Evolutionary conservation across 805 yeast genomes (phyloP).

Genomic region (Cyberlindnera suaveolens): DNA sequence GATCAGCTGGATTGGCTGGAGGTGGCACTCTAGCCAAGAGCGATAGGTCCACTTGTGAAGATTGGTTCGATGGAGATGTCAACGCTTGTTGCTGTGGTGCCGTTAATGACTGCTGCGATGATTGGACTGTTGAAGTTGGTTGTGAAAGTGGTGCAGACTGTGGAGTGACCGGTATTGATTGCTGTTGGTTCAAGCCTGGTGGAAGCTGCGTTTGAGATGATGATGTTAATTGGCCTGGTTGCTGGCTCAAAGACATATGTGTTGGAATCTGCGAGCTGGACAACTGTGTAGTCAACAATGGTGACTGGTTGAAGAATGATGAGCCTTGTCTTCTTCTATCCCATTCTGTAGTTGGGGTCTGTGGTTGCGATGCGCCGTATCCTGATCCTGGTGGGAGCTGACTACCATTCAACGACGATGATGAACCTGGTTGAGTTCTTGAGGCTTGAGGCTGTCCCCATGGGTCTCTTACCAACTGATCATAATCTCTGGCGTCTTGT

Average conservation of each 20-base stretch:
- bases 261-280: conserved; percentile 20
- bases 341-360: conserved; percentile 38
- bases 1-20: conserved; percentile 97
- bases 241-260: conserved; percentile 15
- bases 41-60: conserved; percentile 54
- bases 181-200: conserved; percentile 1
- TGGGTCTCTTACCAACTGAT: conserved; percentile 39
- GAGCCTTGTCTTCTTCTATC: conserved; percentile 50
- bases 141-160: conserved; percentile 4
- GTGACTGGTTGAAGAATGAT: conserved; percentile 38
- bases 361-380: conserved; percentile 28
- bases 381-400: conserved; percentile 7
- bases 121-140: conserved; percentile 4
- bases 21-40: conserved; percentile 77
- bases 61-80: conserved; percentile 5
- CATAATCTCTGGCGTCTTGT: conserved; percentile 33
- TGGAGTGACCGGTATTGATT: conserved; percentile 2
- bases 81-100: conserved; percentile 3
- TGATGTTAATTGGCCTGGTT: conserved; percentile 5
- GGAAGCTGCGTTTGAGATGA: conserved; percentile 5
- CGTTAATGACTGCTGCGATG: conserved; percentile 2
- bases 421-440: conserved; percentile 4
- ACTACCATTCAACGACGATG: conserved; percentile 3
- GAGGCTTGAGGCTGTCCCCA: conserved; percentile 24
- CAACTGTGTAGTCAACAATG: conserved; percentile 19